A percentile compares a stretch with the other conserved stretches of the same genome.
Conservation (phyloP, 805 yeast species). For the Lipomyces lipofer region DNA sequence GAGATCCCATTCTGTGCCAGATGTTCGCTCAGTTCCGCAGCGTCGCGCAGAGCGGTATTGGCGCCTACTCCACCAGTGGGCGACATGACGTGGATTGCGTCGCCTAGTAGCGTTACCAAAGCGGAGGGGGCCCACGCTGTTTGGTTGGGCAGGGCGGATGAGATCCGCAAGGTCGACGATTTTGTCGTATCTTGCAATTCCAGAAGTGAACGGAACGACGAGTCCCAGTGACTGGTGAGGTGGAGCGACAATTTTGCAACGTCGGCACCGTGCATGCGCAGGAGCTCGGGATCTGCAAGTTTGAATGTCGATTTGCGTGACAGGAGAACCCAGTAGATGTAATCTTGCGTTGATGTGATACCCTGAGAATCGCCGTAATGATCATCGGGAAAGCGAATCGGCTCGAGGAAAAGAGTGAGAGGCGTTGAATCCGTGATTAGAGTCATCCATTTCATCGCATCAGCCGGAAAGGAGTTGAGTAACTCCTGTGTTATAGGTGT, state of each 20-base stretch:
- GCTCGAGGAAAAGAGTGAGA: constrained; percentile 6
- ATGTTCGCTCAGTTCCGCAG: no score
- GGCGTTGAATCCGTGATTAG: constrained; percentile 6
- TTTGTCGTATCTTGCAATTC: constrained; percentile 2
- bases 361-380: not conserved
- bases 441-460: not conserved
- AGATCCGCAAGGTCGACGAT: constrained; percentile 9
- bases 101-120: constrained; percentile 5
- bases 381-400: not conserved
- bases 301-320: not conserved
- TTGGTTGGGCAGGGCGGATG: constrained; percentile 2
- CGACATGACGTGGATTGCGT: constrained; percentile 6
- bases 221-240: constrained; percentile 5
- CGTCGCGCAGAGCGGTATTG: constrained; percentile 3
- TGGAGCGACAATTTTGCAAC: not conserved
- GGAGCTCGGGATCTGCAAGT: not conserved
- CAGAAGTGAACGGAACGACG: constrained; percentile 1
- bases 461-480: not conserved
- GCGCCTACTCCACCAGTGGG: constrained; percentile 5
- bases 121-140: constrained; percentile 1
- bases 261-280: not conserved
- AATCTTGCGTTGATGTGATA: not conserved
- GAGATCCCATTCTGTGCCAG: not conserved
- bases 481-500: constrained; percentile 8
- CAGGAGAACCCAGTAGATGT: constrained; percentile 6